Conservation (phyloP, 306 rosid genomes). For the Sphenostylis stenocarpa region DNA sequence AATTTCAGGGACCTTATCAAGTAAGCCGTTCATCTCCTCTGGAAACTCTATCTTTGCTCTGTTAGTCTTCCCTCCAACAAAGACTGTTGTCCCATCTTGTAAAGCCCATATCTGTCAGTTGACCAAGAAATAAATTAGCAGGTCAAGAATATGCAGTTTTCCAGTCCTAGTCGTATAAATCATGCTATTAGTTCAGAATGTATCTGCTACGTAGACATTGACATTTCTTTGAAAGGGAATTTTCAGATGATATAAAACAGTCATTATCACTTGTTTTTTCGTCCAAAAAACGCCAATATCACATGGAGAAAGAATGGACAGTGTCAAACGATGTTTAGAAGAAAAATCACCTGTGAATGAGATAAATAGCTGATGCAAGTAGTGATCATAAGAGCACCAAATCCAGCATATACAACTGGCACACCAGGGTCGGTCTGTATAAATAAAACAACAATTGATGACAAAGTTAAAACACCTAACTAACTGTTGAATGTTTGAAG, state of each 20-base stretch:
- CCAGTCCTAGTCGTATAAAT: neutral
- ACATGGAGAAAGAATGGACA: constrained; percentile 11
- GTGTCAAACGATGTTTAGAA: neutral
- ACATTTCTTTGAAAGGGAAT: constrained; percentile 5
- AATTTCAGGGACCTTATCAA: constrained; percentile 77
- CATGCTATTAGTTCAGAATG: neutral
- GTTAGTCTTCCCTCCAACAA: constrained; percentile 85
- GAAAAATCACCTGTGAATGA: constrained; percentile 78
- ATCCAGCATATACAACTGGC: constrained; percentile 93
- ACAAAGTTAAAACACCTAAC: constrained; percentile 16
- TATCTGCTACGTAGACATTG: neutral
- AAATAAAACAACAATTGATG: constrained; percentile 21
- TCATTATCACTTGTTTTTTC: neutral
- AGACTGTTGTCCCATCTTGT: constrained; percentile 86
- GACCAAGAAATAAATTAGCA: constrained; percentile 29
- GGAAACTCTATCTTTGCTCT: constrained; percentile 88
- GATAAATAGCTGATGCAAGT: constrained; percentile 91
- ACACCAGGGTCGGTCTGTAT: constrained; percentile 93
- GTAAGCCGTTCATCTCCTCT: constrained; percentile 77
- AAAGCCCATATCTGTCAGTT: constrained; percentile 83
- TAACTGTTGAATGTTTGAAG: constrained; percentile 1
- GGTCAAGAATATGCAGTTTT: constrained; percentile 4
- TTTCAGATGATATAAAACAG: constrained; percentile 17
- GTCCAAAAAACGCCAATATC: neutral
- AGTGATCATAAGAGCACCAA: constrained; percentile 97